These are phyloP conservation scores for Cokeromyces recurvatus DNA, from an alignment of 371 early-diverging fungal species.

Conservation along the genomic window DNA sequence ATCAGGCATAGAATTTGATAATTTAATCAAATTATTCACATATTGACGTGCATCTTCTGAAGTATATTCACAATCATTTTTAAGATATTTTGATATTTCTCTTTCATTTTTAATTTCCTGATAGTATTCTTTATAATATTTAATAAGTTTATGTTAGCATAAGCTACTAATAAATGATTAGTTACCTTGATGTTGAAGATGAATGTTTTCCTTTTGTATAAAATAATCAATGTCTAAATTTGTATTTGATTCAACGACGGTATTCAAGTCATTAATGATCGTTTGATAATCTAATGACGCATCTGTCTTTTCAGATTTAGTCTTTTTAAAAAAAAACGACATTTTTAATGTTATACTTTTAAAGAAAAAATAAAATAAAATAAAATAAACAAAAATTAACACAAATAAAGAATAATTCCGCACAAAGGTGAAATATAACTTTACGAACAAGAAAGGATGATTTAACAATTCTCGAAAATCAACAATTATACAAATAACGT, in stretches of 20 bases:
- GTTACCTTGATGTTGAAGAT: slow-evolving; percentile 1
- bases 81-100: not conserved
- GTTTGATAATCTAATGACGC: not conserved
- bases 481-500: no score
- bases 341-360: not conserved
- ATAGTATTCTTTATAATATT: not conserved
- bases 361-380: no score
- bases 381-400: no score
- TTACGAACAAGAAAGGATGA: no score
- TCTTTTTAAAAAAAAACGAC: not conserved
- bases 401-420: no score
- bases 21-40: not conserved
- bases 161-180: not conserved
- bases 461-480: no score
- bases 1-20: not conserved
- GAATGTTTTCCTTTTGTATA: not conserved
- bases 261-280: not conserved
- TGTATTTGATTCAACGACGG: not conserved
- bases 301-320: not conserved
- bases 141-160: not conserved
- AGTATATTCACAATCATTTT: not conserved
- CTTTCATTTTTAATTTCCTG: not conserved
- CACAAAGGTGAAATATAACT: no score
- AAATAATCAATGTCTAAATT: slow-evolving; percentile 1
- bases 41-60: not conserved